Base-by-base conservation (phyloP, 2,329 filamentous ascomycete species). In the Tolypocladium endophyticum region DNA sequence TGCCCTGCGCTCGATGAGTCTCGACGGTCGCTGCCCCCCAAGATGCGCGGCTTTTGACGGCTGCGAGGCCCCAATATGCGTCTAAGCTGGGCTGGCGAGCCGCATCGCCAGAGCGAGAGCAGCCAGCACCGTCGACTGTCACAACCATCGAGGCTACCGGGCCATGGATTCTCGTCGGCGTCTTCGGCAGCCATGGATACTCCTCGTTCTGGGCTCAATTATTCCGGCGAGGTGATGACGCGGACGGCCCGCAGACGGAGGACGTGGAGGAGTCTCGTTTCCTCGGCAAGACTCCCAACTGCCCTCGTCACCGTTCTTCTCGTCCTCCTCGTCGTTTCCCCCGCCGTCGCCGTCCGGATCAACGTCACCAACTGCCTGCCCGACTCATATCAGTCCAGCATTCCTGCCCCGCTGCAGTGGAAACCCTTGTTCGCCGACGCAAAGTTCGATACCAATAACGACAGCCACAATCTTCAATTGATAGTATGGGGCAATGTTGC, bases 401-500 rank as follows among this genome's bases (percentile, higher is more conserved):
- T 79, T 11, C 83, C 87, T 18, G 73, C 77, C 41, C 81, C 81
- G 62, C 81, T 97, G 38, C 92, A 97, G 76, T 96, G 93, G 77
- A 79, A 85, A 16, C 92, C 94, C 3, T 73, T 87, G 41, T 86
- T 83, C 65, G 83, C 94, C 60, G 86, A 89, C 67, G 93, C 90
- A 60, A 75, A 77, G 25, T 96, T 96, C 77, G 82, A 90, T 67
- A 79, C 82, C 35, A 72, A 76, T 18, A 76, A 82, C 63, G 71
- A 82, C 5, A 80, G 76, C 57, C 85, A 92, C 69, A 83, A 81
- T 47, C 79, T 99, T 56, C 85, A 83, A 63, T 77, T 97, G 59
- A 94, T 86, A 1, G 82, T 96, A 55, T 97, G 91, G 77, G 93
- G 92, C 57, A 97, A 97, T 73, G 91, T 97, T 36, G 89, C 87